Evolutionary conservation across 768 basidiomycete species (phyloP).

Genomic region (Scleroderma citrinum): DNA sequence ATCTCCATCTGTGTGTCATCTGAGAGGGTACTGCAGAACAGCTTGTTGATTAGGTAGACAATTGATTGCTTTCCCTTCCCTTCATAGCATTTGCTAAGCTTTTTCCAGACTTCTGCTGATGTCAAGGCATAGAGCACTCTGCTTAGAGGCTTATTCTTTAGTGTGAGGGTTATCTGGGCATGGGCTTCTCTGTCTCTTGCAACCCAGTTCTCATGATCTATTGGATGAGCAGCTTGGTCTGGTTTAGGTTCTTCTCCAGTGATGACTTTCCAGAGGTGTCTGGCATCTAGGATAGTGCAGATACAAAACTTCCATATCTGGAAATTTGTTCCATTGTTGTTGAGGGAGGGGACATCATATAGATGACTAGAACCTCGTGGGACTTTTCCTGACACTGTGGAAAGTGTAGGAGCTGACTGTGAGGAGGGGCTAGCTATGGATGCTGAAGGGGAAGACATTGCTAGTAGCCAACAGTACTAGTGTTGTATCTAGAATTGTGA

Average conservation of each 20-base stretch:
- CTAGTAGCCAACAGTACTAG: too few species aligned
- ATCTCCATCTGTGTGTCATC: not conserved
- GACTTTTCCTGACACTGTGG: too few species aligned
- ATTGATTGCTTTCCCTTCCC: slow-evolving; percentile 29
- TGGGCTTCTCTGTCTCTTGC: slow-evolving; percentile 11
- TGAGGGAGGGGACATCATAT: slow-evolving; percentile 7
- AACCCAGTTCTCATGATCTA: not conserved
- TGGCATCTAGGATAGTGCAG: slow-evolving; percentile 15
- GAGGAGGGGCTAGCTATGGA: too few species aligned
- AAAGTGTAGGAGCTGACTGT: too few species aligned
- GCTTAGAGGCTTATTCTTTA: slow-evolving; percentile 17
- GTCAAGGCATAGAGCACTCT: slow-evolving; percentile 10
- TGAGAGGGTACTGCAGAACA: not conserved
- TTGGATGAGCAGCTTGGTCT: not conserved
- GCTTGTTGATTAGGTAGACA: not conserved
- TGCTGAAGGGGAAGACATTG: too few species aligned
- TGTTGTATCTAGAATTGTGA: too few species aligned
- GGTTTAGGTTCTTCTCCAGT: not conserved
- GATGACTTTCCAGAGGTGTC: slow-evolving; percentile 5
- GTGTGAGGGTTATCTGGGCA: slow-evolving; percentile 18
- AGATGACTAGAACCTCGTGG: not conserved
- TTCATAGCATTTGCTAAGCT: slow-evolving; percentile 13
- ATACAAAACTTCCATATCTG: slow-evolving; percentile 8
- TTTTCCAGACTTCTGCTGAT: slow-evolving; percentile 15
- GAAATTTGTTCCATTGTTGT: slow-evolving; percentile 8